Base-by-base conservation (phyloP, 2,329 filamentous ascomycete species). In the Colletotrichum filicis region DNA sequence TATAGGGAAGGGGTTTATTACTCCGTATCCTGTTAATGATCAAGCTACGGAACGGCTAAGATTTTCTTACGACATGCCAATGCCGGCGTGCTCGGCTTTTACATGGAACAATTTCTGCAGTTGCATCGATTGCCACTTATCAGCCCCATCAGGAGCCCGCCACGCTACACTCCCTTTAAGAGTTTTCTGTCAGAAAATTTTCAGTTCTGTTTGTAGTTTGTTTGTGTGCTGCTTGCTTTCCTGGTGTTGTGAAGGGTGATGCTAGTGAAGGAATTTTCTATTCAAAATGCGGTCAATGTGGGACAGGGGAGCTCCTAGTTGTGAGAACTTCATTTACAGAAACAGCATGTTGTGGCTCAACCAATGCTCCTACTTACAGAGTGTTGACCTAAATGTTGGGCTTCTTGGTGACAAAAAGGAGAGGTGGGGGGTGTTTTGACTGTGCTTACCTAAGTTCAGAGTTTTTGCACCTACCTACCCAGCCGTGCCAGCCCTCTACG, bases 151-250 rank as follows among this genome's bases (percentile, higher is more conserved):
- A 52, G n/a, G 16, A 71, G 35, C 63, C 63, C 63, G 32, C 22
- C 49, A 37, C 14, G n/a, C 19, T 52, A 60, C 62, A 19, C 14
- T 24, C n/a, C 26, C 5, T 19, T 19, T 55, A 49, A 58, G 35
- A 61, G 14, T 65, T 66, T 66, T 73, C 56, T 12, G 5, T 46
- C 66, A 69, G 30, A 73, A 49, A 73, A 49, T 64, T 73, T 64
- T 64, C 28, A n/a, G n/a, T 19, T 35, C 26, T 37, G 7, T 66
- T 59, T 49, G 32, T 28, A 19, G 9, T 61, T 59, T 49, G 42
- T 52, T 46, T 61, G 26, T 52, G 61, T 49, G 32, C n/a, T 30
- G 53, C 22, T 16, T 8, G 32, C 42, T 30, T 16, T 46, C 37
- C 19, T 49, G 19, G 14, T 37, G 8, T 28, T n/a, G 26, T 22